Evolutionary conservation across 768 basidiomycete genomes (phyloP).

Genomic region (Calocybe indica): DNA sequence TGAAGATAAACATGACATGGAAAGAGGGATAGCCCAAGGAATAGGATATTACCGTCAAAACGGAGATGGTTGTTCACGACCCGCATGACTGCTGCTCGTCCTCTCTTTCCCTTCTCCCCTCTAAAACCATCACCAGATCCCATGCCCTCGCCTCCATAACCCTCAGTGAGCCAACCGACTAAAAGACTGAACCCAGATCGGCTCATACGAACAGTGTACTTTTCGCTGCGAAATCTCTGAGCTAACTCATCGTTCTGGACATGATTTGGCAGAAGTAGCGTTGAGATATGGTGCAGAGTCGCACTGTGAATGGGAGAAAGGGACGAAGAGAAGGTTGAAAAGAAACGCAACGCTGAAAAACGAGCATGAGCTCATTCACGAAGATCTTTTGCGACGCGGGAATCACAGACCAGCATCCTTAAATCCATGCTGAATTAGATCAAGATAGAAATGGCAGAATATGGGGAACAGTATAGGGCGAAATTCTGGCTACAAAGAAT

Average conservation of each 20-base stretch:
- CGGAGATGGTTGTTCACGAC: conserved; percentile 92
- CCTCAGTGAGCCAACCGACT: conserved; percentile 95
- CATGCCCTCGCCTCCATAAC: conserved; percentile 77
- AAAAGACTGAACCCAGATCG: conserved; percentile 88
- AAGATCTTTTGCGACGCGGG: conserved; percentile 1
- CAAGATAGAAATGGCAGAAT: conserved; percentile 95
- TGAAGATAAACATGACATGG: conserved; percentile 13
- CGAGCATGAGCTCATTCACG: conserved; percentile 10
- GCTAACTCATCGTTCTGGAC: conserved; percentile 79
- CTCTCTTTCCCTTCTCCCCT: conserved; percentile 77
- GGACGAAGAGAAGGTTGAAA: conserved; percentile 60
- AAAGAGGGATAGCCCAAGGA: conserved; percentile 4
- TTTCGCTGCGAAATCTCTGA: conserved; percentile 82
- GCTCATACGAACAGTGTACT: conserved; percentile 86
- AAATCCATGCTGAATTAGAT: conserved; percentile 86
- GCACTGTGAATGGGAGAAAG: conserved; percentile 60
- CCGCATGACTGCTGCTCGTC: conserved; percentile 84
- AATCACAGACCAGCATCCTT: conserved; percentile 73
- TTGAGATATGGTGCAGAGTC: conserved; percentile 73
- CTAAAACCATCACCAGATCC: conserved; percentile 76
- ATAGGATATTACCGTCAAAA: conserved; percentile 66
- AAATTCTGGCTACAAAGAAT: conserved; percentile 71
- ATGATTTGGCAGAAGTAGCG: conserved; percentile 76
- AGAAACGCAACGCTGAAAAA: conserved; percentile 66
- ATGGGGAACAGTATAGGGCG: conserved; percentile 92